Evolutionary conservation across 805 yeast genomes (phyloP), one percentile per base, ranked within the genome.

Genomic region (Candida rishiriensis): DNA sequence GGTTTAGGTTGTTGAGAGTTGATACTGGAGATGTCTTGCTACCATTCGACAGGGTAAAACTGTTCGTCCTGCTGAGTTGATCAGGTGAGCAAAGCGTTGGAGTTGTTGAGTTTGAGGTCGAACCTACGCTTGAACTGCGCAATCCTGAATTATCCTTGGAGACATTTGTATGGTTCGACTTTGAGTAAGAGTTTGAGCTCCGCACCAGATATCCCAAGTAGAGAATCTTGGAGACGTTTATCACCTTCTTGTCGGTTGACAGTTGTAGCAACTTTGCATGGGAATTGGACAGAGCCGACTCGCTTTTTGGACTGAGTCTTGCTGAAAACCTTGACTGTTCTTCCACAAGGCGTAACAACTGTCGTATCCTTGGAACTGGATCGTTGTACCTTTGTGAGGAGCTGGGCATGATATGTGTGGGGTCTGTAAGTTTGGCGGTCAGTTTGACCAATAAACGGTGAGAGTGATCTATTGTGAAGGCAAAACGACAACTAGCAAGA

Each of bases 31-130:
- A 12, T 18, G 31, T 26, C 13, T 29, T 14, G 8, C n/a, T 32
- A 15, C 21, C 28, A 14, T 31, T 30, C 13, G 5, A n/a, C 14
- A 10, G 9, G 9, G 14, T 39, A 17, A 38, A 33, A 26, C 48
- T 46, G 30, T 41, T 42, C 15, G 26, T 43, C 9, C 50, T 21
- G 14, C 54, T 50, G 16, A 46, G 46, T 33, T 38, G 43, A 10
- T 21, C 32, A 8, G 56, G 56, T 16, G 57, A 53, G 29, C 46
- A 53, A 16, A 53, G 36, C 13, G 57, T 53, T 16, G 57, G 48
- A 5, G 50, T 44, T 17, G 43, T 36, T 14, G 43, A 41, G 28
- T 14, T 41, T 14, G 43, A 41, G 8, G 11, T n/a, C 17, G 43
- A 40, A 12, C 12, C 32, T 31, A n/a, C 14, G 14, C 29, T 29